phyloP scores from a whole-genome alignment of 495 filamentous ascomycete genomes.

The Lineolata rhizophorae region DNA sequence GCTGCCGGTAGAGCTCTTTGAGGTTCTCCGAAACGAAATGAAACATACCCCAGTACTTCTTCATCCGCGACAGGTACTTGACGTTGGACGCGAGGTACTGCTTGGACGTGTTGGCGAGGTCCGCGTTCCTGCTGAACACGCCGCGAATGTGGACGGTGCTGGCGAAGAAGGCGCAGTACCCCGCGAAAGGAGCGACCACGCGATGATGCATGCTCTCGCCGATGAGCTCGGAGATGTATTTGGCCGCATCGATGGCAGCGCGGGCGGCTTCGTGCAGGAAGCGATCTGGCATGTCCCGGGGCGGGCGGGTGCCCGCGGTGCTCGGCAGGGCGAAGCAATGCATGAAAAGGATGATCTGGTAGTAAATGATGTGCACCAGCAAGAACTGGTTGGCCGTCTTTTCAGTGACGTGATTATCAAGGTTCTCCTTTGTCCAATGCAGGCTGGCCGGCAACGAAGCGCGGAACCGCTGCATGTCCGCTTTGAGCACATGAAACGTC shows the following conservation, averaged over 20 bases:
- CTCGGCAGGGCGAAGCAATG: conserved; percentile 67
- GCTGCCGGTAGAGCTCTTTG: conserved; percentile 70
- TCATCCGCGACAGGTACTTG: conserved; percentile 81
- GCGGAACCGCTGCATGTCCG: conserved; percentile 48
- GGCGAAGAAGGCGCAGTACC: conserved; percentile 83
- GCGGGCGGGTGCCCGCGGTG: conserved; percentile 40
- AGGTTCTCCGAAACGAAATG: conserved; percentile 88
- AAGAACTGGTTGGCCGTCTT: conserved; percentile 78
- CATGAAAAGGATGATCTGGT: conserved; percentile 80
- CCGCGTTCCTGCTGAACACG: conserved; percentile 62
- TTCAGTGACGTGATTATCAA: conserved; percentile 64
- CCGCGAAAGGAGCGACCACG: conserved; percentile 75
- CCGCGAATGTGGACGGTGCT: conserved; percentile 85
- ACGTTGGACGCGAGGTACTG: conserved; percentile 76
- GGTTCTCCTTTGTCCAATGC: conserved; percentile 57
- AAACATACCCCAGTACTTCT: conserved; percentile 95
- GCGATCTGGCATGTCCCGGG: conserved; percentile 53
- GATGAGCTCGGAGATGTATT: conserved; percentile 65
- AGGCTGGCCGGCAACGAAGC: conserved; percentile 45
- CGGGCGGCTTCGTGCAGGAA: conserved; percentile 58
- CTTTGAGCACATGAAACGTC: conserved; percentile 44
- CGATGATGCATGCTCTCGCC: conserved; percentile 58
- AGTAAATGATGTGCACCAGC: conserved; percentile 75
- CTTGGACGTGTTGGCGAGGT: conserved; percentile 57
- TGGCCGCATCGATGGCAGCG: conserved; percentile 70